Base-by-base conservation (phyloP, 2,329 filamentous ascomycete genomes). In the Venturia effusa region DNA sequence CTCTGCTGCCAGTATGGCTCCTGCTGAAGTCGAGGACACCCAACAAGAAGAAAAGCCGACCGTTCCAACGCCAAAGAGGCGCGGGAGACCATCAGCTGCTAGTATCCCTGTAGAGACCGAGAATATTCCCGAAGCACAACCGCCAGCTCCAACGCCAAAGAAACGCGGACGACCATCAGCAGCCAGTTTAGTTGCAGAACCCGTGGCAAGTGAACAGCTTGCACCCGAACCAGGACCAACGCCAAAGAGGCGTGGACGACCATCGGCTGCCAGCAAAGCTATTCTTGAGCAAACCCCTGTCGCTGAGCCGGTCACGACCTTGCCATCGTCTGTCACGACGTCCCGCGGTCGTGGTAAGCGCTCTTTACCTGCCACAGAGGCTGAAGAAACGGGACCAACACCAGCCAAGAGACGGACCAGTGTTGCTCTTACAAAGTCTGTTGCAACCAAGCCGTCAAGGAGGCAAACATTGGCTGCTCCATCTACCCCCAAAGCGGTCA, bases 261-360 rank as follows among this genome's bases (percentile, higher is more conserved):
- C 59, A 39, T 45, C 59, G 10, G 40, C 37, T 27, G 40, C 59
- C 8, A 57, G 51, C 57, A 64, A 61, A 61, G 60, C 19, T 1
- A 48, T 8, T 24, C 24, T 61, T 8, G 51, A 57, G 27, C 51
- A 57, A 22, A 57, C 51, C n/a, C 51, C 51, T 34, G 51, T 30
- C 15, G 51, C 51, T 32, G 51, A 57, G 51, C 51, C 51, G 0
- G 30, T 34, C 15, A 34, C 27, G 34, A 30, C 5, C n/a, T 34
- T 57, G 19, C 51, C 51, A 19, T 57, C 30, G 30, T 57, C 51
- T 57, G 51, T 57, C 30, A 57, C 51, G 27, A 57, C 51, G 2
- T 43, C 61, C 51, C 61, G 51, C 22, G 61, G 48, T 30, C 34
- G 45, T 39, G 41, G 41, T 30, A 63, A 63, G 61, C 61, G 61